Evolutionary conservation across 225 moss, liverwort and hornwort genomes (phyloP), one percentile per base, ranked within the genome.

Genomic region (Polytrichum commune): DNA sequence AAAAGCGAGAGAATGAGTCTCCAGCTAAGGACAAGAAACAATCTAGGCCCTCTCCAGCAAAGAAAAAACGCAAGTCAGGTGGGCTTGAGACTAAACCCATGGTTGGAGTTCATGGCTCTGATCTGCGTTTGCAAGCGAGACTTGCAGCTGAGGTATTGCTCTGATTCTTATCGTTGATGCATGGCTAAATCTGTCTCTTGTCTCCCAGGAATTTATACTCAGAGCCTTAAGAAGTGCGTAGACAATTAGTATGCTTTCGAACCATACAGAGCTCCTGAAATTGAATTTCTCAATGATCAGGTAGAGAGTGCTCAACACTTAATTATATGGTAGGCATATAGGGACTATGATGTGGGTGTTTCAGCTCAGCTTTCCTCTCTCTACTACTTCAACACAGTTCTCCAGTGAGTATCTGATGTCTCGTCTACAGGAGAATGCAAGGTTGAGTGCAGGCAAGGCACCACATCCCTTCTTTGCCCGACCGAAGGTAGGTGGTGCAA

Each of bases 381-480:
- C 46, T 46, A 46, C 3, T 46, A 13, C 46, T 46, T 46, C 46
- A 9, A 35, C 35, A 46, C 46, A 46, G n/a, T 2, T 27, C 24
- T 69, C 27, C 69, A 29, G 4, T 20, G 23, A 75, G 27, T 19
- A 30, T 20, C 1, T 33, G 35, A 9, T 55, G 29, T 54, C 30
- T 69, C 35, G 2, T 56, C 25, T 56, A 32, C 78, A 86, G 83
- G 86, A 86, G 66, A 87, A 82, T 78, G 85, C 87, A 29, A 80
- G 85, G 68, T 72, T 89, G 64, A 90, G 80, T 86, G 90, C 81
- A 66, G 92, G 94, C 55, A 95, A 81, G 79, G 77, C 84, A 67
- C 83, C 82, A 5, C 92, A 90, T 77, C 94, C 92, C 18, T 87
- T 95, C 63, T 89, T 89, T 81, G 77, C 88, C 9, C 88, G 83